Conservation (phyloP, 139 green algal species). For the Klebsormidium nitens region DNA sequence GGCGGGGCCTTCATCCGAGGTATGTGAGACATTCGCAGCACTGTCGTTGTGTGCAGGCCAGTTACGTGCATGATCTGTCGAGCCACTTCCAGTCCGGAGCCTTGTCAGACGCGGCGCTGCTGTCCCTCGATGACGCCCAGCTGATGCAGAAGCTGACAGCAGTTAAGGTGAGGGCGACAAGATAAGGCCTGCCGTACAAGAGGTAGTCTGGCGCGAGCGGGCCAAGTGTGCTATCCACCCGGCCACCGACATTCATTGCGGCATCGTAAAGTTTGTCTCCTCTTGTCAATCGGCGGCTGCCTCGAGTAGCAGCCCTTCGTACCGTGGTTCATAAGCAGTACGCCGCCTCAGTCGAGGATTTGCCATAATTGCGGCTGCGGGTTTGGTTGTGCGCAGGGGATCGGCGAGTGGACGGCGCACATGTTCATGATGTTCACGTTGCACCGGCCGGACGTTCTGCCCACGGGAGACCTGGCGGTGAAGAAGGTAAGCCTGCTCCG, state of each 20-base stretch:
- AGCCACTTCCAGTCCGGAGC: background rate
- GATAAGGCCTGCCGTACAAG: no score
- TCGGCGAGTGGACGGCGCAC: slow-evolving; percentile 8
- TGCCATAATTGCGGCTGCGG: background rate
- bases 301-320: no score
- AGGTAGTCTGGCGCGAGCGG: no score
- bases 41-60: no score
- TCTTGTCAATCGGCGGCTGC: no score
- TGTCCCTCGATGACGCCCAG: background rate
- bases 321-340: no score
- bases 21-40: no score
- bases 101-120: background rate
- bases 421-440: slow-evolving; percentile 12
- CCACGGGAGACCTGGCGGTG: background rate
- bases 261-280: background rate
- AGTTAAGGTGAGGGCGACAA: no score
- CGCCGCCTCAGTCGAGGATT: no score
- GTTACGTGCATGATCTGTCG: background rate
- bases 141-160: slow-evolving; percentile 3
- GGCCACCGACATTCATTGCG: background rate
- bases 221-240: background rate
- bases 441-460: slow-evolving; percentile 2
- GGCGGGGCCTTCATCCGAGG: no score
- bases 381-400: background rate
- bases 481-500: no score